These are phyloP conservation scores for Globisporangium polare DNA, from an alignment of 352 stramenopile species.

Conservation along the genomic window DNA sequence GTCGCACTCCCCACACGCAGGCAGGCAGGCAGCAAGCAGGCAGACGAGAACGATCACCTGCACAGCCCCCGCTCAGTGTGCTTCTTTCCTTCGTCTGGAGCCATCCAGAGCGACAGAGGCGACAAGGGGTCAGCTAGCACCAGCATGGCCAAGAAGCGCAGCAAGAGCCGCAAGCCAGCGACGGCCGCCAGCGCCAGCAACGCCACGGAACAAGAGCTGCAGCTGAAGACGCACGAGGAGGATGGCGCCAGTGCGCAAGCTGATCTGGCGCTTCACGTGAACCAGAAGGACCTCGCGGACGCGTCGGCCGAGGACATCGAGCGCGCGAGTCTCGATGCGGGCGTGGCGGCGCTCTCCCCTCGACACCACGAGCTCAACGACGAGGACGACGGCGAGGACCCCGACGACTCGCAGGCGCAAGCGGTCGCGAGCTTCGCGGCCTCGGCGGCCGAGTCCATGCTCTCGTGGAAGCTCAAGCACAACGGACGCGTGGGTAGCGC, in stretches of 20 bases:
- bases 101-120: background rate
- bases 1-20: background rate
- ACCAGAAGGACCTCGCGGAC: conserved; percentile 8
- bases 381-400: conserved; percentile 17
- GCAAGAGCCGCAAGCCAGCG: conserved; percentile 8
- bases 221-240: background rate
- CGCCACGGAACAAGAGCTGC: background rate
- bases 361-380: conserved; percentile 24
- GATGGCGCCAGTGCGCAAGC: background rate
- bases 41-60: background rate
- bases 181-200: background rate
- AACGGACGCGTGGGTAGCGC: background rate
- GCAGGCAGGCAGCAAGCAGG: too few species aligned
- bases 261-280: background rate
- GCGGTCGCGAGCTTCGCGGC: conserved; percentile 7
- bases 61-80: background rate
- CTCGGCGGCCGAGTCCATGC: conserved; percentile 4
- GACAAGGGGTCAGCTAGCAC: too few species aligned
- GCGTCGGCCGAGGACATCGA: conserved; percentile 6
- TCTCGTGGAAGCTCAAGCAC: conserved; percentile 9
- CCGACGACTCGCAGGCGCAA: background rate
- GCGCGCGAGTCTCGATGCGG: conserved; percentile 5
- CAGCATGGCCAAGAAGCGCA: conserved; percentile 12
- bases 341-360: conserved; percentile 1
- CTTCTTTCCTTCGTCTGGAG: background rate